phyloP scores from a whole-genome alignment of 2,329 filamentous ascomycete genomes.

The Cyanodermella asteris region DNA sequence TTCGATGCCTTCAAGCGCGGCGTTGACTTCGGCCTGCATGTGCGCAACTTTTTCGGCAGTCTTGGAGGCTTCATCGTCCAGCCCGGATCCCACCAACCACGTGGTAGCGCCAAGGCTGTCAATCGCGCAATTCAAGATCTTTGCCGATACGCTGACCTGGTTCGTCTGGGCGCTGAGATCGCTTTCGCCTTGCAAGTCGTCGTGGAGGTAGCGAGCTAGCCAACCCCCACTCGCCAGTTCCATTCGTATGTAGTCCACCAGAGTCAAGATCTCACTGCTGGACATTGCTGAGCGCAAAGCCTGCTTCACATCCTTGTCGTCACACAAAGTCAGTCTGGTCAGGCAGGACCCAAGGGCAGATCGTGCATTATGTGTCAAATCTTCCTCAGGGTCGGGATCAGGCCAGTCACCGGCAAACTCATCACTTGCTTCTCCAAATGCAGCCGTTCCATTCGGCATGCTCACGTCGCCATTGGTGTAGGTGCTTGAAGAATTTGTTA shows the following conservation, averaged over 20 bases:
- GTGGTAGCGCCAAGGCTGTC: slow-evolving; percentile 26
- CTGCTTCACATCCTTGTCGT: no score
- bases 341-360: no score
- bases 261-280: slow-evolving; percentile 3
- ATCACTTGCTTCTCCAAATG: no score
- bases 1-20: slow-evolving; percentile 23
- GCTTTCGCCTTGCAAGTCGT: slow-evolving; percentile 1
- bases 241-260: slow-evolving; percentile 6
- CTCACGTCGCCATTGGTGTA: no score
- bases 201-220: slow-evolving; percentile 6
- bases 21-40: slow-evolving; percentile 25
- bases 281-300: slow-evolving; percentile 4
- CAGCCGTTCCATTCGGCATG: no score
- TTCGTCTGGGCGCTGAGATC: background rate
- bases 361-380: no score
- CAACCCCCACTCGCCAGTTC: slow-evolving; percentile 6
- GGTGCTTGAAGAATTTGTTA: no score
- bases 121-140: slow-evolving; percentile 19
- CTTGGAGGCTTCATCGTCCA: slow-evolving; percentile 14
- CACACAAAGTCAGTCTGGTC: no score
- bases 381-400: no score
- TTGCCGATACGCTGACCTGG: slow-evolving; percentile 4
- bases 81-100: slow-evolving; percentile 19
- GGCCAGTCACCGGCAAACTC: no score
- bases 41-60: slow-evolving; percentile 23